Evolutionary conservation across 2,329 filamentous ascomycete genomes (phyloP), one percentile per base, ranked within the genome.

Genomic region (Dactylella cylindrospora): DNA sequence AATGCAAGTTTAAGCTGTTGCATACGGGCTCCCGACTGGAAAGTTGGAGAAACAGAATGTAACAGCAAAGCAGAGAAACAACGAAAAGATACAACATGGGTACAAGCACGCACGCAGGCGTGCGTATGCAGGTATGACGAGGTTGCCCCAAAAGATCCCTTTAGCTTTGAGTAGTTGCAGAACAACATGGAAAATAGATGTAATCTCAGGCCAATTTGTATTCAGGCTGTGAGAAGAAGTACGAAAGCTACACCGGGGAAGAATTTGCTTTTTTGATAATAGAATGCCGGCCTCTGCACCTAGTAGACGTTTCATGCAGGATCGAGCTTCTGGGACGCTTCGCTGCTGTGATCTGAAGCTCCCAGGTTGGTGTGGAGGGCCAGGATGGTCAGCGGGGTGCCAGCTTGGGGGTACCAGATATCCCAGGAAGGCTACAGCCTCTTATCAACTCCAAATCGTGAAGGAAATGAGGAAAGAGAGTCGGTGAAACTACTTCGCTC

Each of bases 221-320:
- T n/a, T n/a, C n/a, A n/a, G 46, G 50, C 50, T 43, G 26, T 35
- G 50, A 31, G 32, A 13, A 20, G 31, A 19, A n/a, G n/a, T n/a
- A 31, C 45, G 47, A 36, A 29, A 47, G 54, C 31, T 45, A 39
- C 39, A 61, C 54, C 54, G 40, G 54, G 54, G 54, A 12, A 23
- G 15, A 32, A 45, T 40, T 47, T 45, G 26, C 39, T 39, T 23
- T 46, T 41, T 39, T 54, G n/a, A n/a, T n/a, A n/a, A n/a, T n/a
- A n/a, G n/a, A n/a, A n/a, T n/a, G n/a, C n/a, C n/a, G n/a, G 28
- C 36, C 23, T 25, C 29, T 49, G 52, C 55, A 61, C 47, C 55
- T 54, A 54, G 49, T 43, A 49, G 32, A 62, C 57, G 57, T 62
- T 62, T 62, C 57, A 62, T 62, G 57, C 57, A 62, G 57, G 57